Evolutionary conservation across 108 stramenopile genomes (phyloP).

Genomic region (Fragilaria radians): DNA sequence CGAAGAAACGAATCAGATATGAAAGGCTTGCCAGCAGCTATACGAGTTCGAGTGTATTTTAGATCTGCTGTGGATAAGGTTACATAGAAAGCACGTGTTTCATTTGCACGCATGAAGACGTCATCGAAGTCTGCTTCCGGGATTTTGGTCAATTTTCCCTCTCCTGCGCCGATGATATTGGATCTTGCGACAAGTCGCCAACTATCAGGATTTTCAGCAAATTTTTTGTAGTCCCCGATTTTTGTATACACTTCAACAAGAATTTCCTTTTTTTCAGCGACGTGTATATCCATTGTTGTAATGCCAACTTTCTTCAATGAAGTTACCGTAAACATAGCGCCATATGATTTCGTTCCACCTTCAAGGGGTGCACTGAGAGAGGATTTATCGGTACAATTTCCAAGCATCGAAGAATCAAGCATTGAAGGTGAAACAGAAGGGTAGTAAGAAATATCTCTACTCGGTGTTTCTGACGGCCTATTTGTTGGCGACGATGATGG

Average conservation of each 20-base stretch:
- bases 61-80: background rate
- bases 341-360: conserved; percentile 2
- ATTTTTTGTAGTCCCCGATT: conserved; percentile 5
- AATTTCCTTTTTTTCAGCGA: background rate
- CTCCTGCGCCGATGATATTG: background rate
- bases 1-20: background rate
- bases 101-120: background rate
- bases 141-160: background rate
- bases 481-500: too few species aligned
- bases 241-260: conserved; percentile 4
- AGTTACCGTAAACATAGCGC: conserved; percentile 4
- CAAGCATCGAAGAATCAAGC: background rate
- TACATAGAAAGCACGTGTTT: conserved; percentile 6
- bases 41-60: background rate
- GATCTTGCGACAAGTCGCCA: conserved; percentile 1
- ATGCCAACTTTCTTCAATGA: background rate
- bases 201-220: conserved; percentile 1
- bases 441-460: background rate
- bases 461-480: background rate
- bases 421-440: background rate
- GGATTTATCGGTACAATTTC: conserved; percentile 1
- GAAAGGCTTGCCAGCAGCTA: background rate
- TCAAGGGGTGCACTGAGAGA: background rate
- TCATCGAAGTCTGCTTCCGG: conserved; percentile 2
- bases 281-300: conserved; percentile 5